These are phyloP conservation scores for Boletus pseudopeckii DNA, from an alignment of 768 basidiomycete genomes.

Conservation along the genomic window DNA sequence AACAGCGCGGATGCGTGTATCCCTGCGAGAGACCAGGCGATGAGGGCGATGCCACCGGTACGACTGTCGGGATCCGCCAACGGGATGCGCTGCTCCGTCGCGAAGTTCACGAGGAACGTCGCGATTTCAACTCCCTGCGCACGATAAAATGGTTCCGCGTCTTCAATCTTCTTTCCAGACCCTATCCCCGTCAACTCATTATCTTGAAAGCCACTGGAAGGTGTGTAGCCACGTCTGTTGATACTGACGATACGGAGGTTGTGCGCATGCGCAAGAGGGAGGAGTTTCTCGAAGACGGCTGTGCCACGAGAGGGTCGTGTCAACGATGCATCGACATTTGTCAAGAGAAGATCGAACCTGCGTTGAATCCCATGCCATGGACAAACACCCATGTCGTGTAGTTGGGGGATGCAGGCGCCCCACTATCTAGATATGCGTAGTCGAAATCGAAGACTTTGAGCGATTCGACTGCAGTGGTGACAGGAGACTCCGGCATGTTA, in stretches of 20 bases:
- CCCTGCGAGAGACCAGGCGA: constrained; percentile 21
- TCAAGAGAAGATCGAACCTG: constrained; percentile 8
- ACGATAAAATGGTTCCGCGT: constrained; percentile 13
- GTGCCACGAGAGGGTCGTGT: background rate
- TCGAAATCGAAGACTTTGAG: constrained; percentile 15
- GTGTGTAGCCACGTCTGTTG: constrained; percentile 26
- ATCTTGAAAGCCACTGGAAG: constrained; percentile 23
- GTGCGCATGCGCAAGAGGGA: constrained; percentile 22
- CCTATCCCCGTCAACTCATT: constrained; percentile 11
- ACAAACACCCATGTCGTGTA: constrained; percentile 24
- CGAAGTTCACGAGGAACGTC: constrained; percentile 16
- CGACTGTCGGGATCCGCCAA: background rate
- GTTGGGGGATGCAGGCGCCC: constrained; percentile 10
- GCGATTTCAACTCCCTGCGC: constrained; percentile 19
- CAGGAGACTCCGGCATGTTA: constrained; percentile 1
- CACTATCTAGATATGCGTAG: constrained; percentile 25
- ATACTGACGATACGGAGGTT: constrained; percentile 23
- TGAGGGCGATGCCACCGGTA: constrained; percentile 13
- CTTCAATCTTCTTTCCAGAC: constrained; percentile 12
- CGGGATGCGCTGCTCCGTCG: constrained; percentile 15
- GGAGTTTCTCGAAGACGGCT: constrained; percentile 17
- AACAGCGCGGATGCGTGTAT: constrained; percentile 9
- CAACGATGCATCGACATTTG: background rate
- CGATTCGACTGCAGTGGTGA: background rate
- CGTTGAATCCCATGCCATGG: constrained; percentile 22